phyloP scores from a whole-genome alignment of 139 green algal genomes.

The Chlorella sp. region DNA sequence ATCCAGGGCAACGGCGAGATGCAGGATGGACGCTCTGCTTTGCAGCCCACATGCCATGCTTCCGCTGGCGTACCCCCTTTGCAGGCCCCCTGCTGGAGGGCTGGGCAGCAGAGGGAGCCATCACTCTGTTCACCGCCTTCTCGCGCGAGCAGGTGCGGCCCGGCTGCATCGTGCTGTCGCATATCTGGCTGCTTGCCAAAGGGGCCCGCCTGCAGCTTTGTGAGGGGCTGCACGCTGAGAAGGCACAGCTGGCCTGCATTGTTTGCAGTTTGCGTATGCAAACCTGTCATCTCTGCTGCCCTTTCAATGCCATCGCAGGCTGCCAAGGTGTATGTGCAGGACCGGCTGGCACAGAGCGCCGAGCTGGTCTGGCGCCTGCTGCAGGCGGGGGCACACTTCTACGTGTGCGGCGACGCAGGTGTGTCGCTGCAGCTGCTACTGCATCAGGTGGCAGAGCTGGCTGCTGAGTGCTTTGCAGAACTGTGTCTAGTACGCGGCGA shows the following conservation, averaged over 20 bases:
- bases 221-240: too few species aligned
- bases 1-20: too few species aligned
- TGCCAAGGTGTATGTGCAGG: constrained; percentile 95
- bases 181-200: background rate
- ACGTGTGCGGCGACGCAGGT: constrained; percentile 93
- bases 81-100: constrained; percentile 62
- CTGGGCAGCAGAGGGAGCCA: constrained; percentile 64
- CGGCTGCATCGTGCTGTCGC: background rate
- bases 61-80: too few species aligned
- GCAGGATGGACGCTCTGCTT: too few species aligned
- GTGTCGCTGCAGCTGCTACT: constrained; percentile 9
- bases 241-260: too few species aligned
- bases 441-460: too few species aligned
- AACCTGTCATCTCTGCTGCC: too few species aligned
- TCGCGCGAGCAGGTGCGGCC: constrained; percentile 72
- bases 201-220: too few species aligned
- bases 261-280: too few species aligned
- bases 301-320: constrained; percentile 40
- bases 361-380: constrained; percentile 81
- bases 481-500: too few species aligned
- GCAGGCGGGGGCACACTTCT: constrained; percentile 81
- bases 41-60: too few species aligned
- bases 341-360: constrained; percentile 76
- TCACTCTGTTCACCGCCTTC: constrained; percentile 87
- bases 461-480: too few species aligned